A percentile compares a stretch with the other conserved stretches of the same genome.
Conservation (phyloP, 352 stramenopile species). For the Phytophthora multivora region DNA sequence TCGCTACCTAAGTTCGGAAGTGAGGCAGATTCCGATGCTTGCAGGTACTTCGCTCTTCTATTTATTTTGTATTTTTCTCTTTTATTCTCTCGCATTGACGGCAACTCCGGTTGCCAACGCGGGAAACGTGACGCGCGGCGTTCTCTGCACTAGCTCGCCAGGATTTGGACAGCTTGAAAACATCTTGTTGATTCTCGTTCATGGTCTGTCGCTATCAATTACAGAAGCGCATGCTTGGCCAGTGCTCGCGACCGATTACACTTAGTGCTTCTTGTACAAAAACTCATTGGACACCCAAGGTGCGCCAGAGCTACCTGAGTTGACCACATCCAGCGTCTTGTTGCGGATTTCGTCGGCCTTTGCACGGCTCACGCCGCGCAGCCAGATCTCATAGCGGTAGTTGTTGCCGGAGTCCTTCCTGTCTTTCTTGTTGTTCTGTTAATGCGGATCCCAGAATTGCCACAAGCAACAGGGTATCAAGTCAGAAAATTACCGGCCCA, state of each 20-base stretch:
- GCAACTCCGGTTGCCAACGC: background rate
- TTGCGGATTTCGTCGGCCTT: slow-evolving; percentile 79
- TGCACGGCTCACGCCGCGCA: slow-evolving; percentile 61
- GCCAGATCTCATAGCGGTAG: slow-evolving; percentile 88
- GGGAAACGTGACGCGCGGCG: slow-evolving; percentile 2
- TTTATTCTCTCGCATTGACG: slow-evolving; percentile 7
- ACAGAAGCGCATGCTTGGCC: background rate
- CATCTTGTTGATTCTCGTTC: background rate
- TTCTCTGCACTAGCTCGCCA: background rate
- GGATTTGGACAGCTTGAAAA: background rate
- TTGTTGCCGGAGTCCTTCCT: slow-evolving; percentile 84
- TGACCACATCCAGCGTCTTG: slow-evolving; percentile 72
- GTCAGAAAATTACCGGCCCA: too few relatives aligned
- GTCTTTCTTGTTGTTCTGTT: slow-evolving; percentile 88
- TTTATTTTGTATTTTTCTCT: slow-evolving; percentile 21
- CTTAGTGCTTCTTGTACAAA: slow-evolving; percentile 86
- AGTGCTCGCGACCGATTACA: slow-evolving; percentile 20
- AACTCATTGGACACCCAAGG: slow-evolving; percentile 68
- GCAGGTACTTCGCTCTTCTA: slow-evolving; percentile 3
- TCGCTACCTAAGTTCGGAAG: background rate
- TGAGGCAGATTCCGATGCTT: too few relatives aligned
- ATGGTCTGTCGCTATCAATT: background rate
- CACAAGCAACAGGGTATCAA: background rate
- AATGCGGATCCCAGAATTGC: background rate
- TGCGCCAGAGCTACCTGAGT: slow-evolving; percentile 52